Evolutionary conservation across 2,329 filamentous ascomycete species (phyloP).

Genomic region (Cercospora sp.): DNA sequence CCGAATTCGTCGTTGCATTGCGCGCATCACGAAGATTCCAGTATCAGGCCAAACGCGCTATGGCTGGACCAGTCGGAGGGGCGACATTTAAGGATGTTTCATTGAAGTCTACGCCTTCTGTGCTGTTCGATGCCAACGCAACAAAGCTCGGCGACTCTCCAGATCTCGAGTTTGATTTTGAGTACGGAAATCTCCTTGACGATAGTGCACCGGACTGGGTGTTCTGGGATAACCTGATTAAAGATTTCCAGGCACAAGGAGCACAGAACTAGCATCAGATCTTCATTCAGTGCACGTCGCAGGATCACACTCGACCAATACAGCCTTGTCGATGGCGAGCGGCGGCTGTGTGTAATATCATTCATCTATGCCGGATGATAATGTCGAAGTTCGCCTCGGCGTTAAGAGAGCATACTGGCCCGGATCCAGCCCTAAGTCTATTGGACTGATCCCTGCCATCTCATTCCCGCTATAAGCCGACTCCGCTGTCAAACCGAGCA

Average conservation of each 20-base stretch:
- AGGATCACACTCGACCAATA: neutral
- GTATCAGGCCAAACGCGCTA: neutral
- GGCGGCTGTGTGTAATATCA: neutral
- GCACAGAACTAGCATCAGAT: neutral
- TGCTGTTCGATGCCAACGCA: conserved; percentile 7
- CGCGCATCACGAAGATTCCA: neutral
- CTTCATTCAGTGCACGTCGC: neutral
- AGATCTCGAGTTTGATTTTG: conserved; percentile 14
- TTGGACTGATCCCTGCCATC: neutral
- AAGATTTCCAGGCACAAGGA: conserved; percentile 7
- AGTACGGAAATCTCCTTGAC: conserved; percentile 9
- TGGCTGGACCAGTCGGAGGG: neutral
- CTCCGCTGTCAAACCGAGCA: neutral
- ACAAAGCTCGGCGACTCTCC: conserved; percentile 4
- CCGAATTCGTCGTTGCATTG: neutral
- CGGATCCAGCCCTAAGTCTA: neutral
- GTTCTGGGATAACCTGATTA: conserved; percentile 24
- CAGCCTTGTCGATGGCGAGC: neutral
- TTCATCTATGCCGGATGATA: neutral
- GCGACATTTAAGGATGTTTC: conserved; percentile 1
- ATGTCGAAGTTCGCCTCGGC: neutral
- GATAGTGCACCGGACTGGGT: conserved; percentile 19
- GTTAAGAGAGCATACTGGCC: neutral
- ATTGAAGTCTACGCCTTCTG: conserved; percentile 1
- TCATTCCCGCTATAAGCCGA: neutral